Base-by-base conservation (phyloP, 225 moss, liverwort and hornwort genomes). In the Sphagnum tenellum region DNA sequence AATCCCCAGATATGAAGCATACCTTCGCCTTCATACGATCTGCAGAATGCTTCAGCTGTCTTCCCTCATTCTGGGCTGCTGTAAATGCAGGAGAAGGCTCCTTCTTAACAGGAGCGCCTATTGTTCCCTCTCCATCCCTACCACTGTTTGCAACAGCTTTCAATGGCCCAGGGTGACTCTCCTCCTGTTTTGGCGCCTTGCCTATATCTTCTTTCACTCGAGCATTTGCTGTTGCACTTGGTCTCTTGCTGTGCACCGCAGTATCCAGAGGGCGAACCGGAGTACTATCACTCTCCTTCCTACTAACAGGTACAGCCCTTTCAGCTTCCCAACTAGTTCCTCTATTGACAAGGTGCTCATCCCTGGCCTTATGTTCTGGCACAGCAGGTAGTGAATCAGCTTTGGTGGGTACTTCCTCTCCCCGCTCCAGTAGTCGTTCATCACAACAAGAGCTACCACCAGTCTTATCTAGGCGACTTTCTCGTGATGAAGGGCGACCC, bases 1-100 rank as follows among this genome's bases (percentile, higher is more conserved):
- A 29, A 29, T 29, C 29, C 29, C 29, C 29, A 29, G 29, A 29
- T 29, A 29, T 29, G 1, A 29, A 29, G 29, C 29, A 29, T 29
- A 29, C 29, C 29, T 29, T 29, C 29, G 29, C 95, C 98, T 87
- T 90, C 52, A 93, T 57, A 47, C 90, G 90, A 81, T 98, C 98
- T 66, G 84, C 98, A 59, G 80, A 78, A 69, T 93, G 98, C 76
- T 98, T 98, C 71, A 98, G 70, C 70, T 80, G 63, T 64, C 57
- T 82, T 9, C 80, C 96, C 47, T 86, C 85, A 72, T 84, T 85
- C 59, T 68, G 70, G 69, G 71, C 79, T 46, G 79, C 79, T 63
- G 74, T 66, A 61, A 48, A 72, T 14, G 75, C 79, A 49, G 70
- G 71, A 3, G 73, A 74, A 74, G 86, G 88, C 65, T 92, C 89